Conservation (phyloP, 805 yeast species). For the Hanseniaspora thailandica region DNA sequence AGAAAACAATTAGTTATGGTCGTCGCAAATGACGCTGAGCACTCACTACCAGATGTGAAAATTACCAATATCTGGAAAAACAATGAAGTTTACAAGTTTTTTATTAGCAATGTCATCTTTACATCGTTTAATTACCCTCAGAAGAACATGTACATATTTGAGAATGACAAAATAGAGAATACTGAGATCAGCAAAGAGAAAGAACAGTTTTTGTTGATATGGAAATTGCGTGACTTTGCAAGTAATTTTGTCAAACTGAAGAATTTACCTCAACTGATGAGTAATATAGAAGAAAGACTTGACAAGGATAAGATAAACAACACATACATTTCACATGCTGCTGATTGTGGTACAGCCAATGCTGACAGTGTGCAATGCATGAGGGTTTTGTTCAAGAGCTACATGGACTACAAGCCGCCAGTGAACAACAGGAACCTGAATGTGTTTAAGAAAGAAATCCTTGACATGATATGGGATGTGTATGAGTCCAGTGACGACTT, state of each 20-base stretch:
- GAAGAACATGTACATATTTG: neutral
- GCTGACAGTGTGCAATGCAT: conserved; percentile 22
- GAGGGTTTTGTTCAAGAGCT: conserved; percentile 23
- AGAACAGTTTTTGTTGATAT: conserved; percentile 33
- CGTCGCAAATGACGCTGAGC: conserved; percentile 15
- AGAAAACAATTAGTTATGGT: conserved; percentile 19
- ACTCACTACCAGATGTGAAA: conserved; percentile 13
- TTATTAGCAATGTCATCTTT: conserved; percentile 22
- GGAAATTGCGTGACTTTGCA: conserved; percentile 34
- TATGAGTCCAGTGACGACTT: conserved; percentile 23
- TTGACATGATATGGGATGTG: conserved; percentile 23
- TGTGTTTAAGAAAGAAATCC: conserved; percentile 24
- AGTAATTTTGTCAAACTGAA: conserved; percentile 27
- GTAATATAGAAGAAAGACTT: neutral
- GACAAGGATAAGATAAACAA: neutral
- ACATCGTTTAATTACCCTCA: conserved; percentile 16
- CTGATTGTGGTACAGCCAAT: conserved; percentile 19
- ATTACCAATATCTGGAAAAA: neutral
- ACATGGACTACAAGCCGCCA: conserved; percentile 27
- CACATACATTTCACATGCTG: neutral
- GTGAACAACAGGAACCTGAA: conserved; percentile 24
- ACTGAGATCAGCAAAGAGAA: conserved; percentile 17
- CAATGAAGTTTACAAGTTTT: conserved; percentile 21
- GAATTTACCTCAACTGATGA: conserved; percentile 23
- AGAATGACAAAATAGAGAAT: neutral